Evolutionary conservation across 2,329 filamentous ascomycete species (phyloP).

Genomic region (Aspergillus calidoustus): DNA sequence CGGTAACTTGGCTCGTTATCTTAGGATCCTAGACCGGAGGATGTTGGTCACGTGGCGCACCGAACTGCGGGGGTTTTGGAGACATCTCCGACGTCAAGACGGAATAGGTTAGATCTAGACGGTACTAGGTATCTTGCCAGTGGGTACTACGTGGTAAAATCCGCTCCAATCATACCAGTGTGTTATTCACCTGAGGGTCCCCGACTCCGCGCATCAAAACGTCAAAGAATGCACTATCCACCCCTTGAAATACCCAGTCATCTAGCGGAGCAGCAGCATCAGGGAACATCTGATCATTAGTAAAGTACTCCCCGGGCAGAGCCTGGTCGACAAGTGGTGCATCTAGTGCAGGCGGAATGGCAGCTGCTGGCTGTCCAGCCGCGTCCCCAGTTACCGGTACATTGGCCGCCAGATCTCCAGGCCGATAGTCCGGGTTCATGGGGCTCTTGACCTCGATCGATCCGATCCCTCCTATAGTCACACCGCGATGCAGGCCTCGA

Average conservation of each 20-base stretch:
- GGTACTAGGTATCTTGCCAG: too few relatives aligned
- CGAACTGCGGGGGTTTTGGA: too few relatives aligned
- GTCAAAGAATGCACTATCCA: conserved; percentile 16
- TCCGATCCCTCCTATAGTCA: background rate
- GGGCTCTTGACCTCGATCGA: background rate
- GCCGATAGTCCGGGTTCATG: background rate
- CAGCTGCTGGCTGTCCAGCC: too few relatives aligned
- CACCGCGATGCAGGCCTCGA: background rate
- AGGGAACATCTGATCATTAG: conserved; percentile 1
- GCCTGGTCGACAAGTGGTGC: background rate
- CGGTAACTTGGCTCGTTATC: too few relatives aligned
- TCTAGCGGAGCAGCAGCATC: conserved; percentile 8
- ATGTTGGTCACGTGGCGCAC: too few relatives aligned
- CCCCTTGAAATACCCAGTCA: conserved; percentile 16
- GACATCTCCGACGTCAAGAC: too few relatives aligned
- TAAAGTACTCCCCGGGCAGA: background rate
- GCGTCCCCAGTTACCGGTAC: background rate
- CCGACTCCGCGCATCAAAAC: conserved; percentile 6
- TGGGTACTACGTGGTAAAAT: too few relatives aligned
- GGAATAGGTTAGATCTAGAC: too few relatives aligned
- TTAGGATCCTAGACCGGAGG: too few relatives aligned
- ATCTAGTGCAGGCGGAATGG: background rate
- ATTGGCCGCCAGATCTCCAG: background rate
- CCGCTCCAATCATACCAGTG: too few relatives aligned
- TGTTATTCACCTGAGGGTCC: background rate